Evolutionary conservation across 2,329 filamentous ascomycete species (phyloP).

Genomic region (Sporothrix protearum): DNA sequence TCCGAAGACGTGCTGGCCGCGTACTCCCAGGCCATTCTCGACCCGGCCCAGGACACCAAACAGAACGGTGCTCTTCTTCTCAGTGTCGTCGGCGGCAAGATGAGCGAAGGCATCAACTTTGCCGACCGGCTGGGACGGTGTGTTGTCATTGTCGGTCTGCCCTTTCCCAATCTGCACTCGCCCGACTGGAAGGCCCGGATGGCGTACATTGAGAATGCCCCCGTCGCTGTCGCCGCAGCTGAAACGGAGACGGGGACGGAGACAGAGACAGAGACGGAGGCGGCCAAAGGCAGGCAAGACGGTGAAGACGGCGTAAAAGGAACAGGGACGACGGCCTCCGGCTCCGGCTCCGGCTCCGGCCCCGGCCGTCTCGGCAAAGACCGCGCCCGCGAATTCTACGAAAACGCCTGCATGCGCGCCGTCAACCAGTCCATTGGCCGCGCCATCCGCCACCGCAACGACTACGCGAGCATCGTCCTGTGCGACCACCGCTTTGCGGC

Average conservation of each 20-base stretch:
- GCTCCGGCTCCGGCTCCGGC: neutral
- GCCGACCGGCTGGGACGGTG: slow-evolving; percentile 84
- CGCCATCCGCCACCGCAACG: slow-evolving; percentile 79
- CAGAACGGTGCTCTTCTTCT: slow-evolving; percentile 63
- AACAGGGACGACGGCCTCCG: slow-evolving; percentile 27
- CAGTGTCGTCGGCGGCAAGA: slow-evolving; percentile 87
- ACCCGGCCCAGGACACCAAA: slow-evolving; percentile 28
- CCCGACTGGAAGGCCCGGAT: slow-evolving; percentile 92
- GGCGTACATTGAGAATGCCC: slow-evolving; percentile 79
- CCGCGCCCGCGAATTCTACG: slow-evolving; percentile 74
- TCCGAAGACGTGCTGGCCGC: slow-evolving; percentile 70
- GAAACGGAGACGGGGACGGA: no score
- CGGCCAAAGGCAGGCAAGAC: no score
- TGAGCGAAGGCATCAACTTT: slow-evolving; percentile 98
- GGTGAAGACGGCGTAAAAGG: slow-evolving; percentile 37
- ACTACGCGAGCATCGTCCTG: slow-evolving; percentile 88
- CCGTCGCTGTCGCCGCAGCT: no score
- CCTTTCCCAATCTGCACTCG: slow-evolving; percentile 85
- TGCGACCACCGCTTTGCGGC: slow-evolving; percentile 76
- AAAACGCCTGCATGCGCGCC: slow-evolving; percentile 93
- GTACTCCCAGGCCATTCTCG: slow-evolving; percentile 67
- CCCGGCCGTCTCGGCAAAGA: slow-evolving; percentile 43
- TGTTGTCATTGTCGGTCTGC: slow-evolving; percentile 86
- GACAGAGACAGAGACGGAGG: slow-evolving; percentile 32
- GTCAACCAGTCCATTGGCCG: slow-evolving; percentile 96